Conservation (phyloP, 108 stramenopile species). For the Nitzschia palea region DNA sequence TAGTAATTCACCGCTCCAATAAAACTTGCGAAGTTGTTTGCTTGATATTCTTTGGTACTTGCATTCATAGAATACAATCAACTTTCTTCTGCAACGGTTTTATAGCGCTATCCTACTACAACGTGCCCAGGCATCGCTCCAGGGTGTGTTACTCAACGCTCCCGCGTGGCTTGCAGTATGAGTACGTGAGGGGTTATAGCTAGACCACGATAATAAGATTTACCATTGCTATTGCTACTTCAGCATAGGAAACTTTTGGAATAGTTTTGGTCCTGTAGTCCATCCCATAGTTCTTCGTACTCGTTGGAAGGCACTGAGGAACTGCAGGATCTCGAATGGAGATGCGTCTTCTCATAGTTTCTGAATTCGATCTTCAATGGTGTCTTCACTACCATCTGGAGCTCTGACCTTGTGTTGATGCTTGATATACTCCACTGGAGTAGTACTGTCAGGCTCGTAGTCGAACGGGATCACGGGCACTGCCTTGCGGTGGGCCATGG, state of each 20-base stretch:
- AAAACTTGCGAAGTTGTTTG: too few relatives aligned
- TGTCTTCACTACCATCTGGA: background rate
- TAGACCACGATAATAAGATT: too few relatives aligned
- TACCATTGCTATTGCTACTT: too few relatives aligned
- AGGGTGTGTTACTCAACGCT: too few relatives aligned
- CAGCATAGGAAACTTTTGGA: background rate
- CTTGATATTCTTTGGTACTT: conserved; percentile 17
- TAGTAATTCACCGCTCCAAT: conserved; percentile 52
- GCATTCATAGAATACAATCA: conserved; percentile 31
- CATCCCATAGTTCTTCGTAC: background rate
- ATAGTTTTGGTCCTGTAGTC: background rate
- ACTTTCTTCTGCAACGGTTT: conserved; percentile 51
- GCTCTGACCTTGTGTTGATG: background rate
- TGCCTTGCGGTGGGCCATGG: background rate
- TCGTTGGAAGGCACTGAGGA: background rate
- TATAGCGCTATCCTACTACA: too few relatives aligned
- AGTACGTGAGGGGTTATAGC: too few relatives aligned
- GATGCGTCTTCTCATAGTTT: background rate
- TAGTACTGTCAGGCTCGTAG: background rate
- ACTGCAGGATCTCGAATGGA: background rate
- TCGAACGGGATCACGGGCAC: background rate
- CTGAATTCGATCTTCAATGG: background rate
- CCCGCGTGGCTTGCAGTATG: too few relatives aligned
- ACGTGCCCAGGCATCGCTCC: too few relatives aligned
- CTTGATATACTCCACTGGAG: background rate